These are phyloP conservation scores for Iberis amara DNA, from an alignment of 441 rosid genomes.

Conservation along the genomic window DNA sequence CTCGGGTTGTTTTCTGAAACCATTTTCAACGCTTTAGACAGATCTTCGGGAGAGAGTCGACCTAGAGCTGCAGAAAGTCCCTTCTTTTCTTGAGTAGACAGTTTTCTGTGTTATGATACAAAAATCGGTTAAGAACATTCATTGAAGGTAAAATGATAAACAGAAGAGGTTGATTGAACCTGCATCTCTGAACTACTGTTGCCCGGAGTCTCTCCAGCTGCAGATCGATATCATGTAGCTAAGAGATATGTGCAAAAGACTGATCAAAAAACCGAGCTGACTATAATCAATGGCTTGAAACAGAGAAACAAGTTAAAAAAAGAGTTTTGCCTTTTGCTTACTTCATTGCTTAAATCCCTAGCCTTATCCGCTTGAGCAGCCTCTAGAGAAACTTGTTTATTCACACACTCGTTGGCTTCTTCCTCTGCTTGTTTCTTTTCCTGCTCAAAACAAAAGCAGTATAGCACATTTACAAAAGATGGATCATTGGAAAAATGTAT, in stretches of 20 bases:
- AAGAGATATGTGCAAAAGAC: constrained; percentile 25
- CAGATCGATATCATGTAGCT: constrained; percentile 70
- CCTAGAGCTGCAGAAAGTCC: constrained; percentile 60
- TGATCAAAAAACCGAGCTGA: not conserved
- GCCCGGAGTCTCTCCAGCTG: constrained; percentile 79
- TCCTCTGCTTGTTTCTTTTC: constrained; percentile 75
- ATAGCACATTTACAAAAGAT: not conserved
- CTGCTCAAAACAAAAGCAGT: constrained; percentile 32
- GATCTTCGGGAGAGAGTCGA: constrained; percentile 67
- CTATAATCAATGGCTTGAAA: constrained; percentile 10
- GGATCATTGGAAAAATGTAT: not conserved
- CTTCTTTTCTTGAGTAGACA: constrained; percentile 75
- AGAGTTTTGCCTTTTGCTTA: constrained; percentile 26
- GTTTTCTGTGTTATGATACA: constrained; percentile 45
- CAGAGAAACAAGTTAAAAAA: not conserved
- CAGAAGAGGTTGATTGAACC: constrained; percentile 34
- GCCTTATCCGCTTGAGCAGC: constrained; percentile 75
- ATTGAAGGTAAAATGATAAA: not conserved
- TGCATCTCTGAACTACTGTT: constrained; percentile 73
- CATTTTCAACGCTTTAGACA: constrained; percentile 73
- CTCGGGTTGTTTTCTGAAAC: constrained; percentile 79
- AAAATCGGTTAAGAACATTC: not conserved
- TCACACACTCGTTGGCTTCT: constrained; percentile 61
- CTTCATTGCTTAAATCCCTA: constrained; percentile 70
- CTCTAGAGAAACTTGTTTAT: constrained; percentile 70